Percentiles rank a stretch among this genome's conserved stretches.
Conservation (phyloP, 78 protist genomes). For the Emiliania huxleyi region DNA sequence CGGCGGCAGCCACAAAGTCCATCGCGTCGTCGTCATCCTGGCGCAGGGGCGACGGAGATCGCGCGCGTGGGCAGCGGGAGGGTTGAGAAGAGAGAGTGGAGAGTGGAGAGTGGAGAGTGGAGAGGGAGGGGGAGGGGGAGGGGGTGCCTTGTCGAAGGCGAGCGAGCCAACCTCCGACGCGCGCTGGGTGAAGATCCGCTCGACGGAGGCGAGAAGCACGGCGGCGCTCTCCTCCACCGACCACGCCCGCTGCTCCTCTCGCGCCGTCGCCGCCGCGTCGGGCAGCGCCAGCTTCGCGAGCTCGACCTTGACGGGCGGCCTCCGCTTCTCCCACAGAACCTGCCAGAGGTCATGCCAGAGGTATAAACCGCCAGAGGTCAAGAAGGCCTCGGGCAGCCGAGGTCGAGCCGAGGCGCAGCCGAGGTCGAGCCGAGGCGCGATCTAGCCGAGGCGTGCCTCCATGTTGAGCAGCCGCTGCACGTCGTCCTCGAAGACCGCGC, state of each 20-base stretch:
- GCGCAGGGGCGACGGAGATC: too few species aligned
- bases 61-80: background rate
- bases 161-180: background rate
- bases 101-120: too few species aligned
- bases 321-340: slow-evolving; percentile 12
- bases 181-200: background rate
- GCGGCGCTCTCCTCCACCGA: background rate
- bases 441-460: too few species aligned
- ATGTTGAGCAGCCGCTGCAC: background rate
- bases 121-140: too few species aligned
- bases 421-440: too few species aligned
- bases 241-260: background rate
- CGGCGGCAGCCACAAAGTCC: slow-evolving; percentile 32
- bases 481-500: background rate
- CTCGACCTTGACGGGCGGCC: background rate
- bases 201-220: background rate
- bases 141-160: background rate
- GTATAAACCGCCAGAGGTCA: too few species aligned
- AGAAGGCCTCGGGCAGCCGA: too few species aligned
- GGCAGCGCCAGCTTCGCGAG: background rate
- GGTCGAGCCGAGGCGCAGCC: too few species aligned
- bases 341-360: background rate
- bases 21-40: slow-evolving; percentile 35
- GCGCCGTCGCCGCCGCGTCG: background rate
- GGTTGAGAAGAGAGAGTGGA: background rate